phyloP scores from a whole-genome alignment of 306 rosid species.

The Arachis hypogaea region DNA sequence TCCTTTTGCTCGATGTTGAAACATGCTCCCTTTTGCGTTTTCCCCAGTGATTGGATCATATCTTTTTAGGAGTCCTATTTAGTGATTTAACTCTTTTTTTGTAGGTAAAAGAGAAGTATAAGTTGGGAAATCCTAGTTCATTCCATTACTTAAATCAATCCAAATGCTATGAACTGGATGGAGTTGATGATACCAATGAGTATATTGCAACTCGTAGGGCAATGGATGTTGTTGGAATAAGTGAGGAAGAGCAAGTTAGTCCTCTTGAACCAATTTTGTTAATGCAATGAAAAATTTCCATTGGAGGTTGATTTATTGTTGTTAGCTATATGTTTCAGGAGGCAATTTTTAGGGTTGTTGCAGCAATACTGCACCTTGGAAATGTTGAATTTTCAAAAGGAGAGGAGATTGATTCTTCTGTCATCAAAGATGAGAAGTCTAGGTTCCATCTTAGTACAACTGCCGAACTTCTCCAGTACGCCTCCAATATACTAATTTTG shows the following conservation, averaged over 20 bases:
- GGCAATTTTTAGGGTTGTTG: conserved; percentile 93
- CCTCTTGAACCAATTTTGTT: conserved; percentile 23
- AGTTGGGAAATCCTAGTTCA: conserved; percentile 78
- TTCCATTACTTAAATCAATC: conserved; percentile 98
- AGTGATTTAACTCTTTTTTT: conserved; percentile 38
- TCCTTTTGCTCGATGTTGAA: conserved; percentile 30
- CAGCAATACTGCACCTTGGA: conserved; percentile 97
- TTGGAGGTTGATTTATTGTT: conserved; percentile 34
- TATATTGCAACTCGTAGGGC: conserved; percentile 98
- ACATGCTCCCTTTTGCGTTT: background rate
- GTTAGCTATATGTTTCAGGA: conserved; percentile 63
- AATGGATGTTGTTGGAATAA: conserved; percentile 99
- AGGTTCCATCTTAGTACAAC: conserved; percentile 87
- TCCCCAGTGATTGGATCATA: background rate
- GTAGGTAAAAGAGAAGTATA: conserved; percentile 85
- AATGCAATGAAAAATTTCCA: conserved; percentile 3
- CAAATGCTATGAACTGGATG: conserved; percentile 79
- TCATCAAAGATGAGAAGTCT: conserved; percentile 87
- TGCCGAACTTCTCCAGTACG: conserved; percentile 90
- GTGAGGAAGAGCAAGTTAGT: conserved; percentile 91
- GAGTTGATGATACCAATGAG: conserved; percentile 87
- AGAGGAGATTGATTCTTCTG: conserved; percentile 93
- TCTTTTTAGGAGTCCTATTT: conserved; percentile 4
- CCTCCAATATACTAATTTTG: conserved; percentile 20
- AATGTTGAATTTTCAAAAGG: conserved; percentile 96